Conservation (phyloP, 768 basidiomycete species). For the Pleurotus salmoneostramineus region DNA sequence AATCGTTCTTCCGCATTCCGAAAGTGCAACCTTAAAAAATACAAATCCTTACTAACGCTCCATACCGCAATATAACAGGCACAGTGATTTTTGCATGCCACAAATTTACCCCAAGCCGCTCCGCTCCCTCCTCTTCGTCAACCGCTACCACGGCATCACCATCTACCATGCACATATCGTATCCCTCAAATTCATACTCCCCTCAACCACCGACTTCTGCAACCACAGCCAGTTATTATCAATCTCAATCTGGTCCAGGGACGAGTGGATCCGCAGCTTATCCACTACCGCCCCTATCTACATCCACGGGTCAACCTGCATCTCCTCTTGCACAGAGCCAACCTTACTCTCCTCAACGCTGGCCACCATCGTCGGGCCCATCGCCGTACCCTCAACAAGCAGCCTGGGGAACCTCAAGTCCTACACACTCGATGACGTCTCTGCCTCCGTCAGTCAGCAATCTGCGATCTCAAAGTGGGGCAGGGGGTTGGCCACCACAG, state of each 20-base stretch:
- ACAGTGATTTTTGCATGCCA: slow-evolving; percentile 74
- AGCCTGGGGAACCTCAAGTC: slow-evolving; percentile 26
- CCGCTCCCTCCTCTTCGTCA: slow-evolving; percentile 17
- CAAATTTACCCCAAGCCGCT: slow-evolving; percentile 42
- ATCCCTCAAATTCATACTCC: not conserved
- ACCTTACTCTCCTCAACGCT: slow-evolving; percentile 37
- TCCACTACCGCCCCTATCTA: slow-evolving; percentile 34
- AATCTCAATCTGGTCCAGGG: not conserved
- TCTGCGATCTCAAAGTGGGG: slow-evolving; percentile 18
- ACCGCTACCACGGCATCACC: slow-evolving; percentile 24
- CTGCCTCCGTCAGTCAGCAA: slow-evolving; percentile 26
- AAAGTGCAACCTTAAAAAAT: not conserved
- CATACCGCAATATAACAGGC: slow-evolving; percentile 39
- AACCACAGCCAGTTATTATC: slow-evolving; percentile 9
- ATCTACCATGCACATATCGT: not conserved
- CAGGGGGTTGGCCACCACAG: slow-evolving; percentile 22
- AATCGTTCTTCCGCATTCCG: not conserved
- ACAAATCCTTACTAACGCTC: slow-evolving; percentile 14
- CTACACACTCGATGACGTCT: slow-evolving; percentile 24
- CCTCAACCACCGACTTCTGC: slow-evolving; percentile 20
- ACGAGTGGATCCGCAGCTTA: not conserved
- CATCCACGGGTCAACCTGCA: slow-evolving; percentile 23
- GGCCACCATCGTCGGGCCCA: slow-evolving; percentile 29
- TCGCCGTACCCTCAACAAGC: slow-evolving; percentile 16
- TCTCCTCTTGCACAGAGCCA: slow-evolving; percentile 23